Base-by-base conservation (phyloP, 2,329 filamentous ascomycete species). In the Alternaria sp. region DNA sequence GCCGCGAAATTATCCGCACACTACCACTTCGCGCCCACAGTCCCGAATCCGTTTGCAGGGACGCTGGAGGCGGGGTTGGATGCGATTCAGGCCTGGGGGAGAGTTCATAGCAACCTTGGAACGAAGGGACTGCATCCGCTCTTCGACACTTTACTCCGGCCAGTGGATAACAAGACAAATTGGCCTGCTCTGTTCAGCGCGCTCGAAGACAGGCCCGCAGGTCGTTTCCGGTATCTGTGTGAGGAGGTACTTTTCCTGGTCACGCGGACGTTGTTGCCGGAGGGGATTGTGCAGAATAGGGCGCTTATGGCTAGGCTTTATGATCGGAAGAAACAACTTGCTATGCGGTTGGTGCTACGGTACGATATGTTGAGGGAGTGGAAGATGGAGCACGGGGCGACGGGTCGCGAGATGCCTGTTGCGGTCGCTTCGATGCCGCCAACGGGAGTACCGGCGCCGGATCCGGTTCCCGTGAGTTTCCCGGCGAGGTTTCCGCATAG, bases 301-400 rank as follows among this genome's bases (percentile, higher is more conserved):
- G 45, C 5, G 0, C 20, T 66, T 1, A 70, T 77, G 63, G 60
- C n/a, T 0, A 14, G 63, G 1, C 28, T 76, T 46, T 76, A 76
- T n/a, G 56, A 66, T 5, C 33, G 30, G 2, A 70, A 62, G 61
- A 72, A 72, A n/a, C 65, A 70, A 2, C 58, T 70, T 0, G 67
- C 69, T 1, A 68, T 71, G 4, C 46, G 69, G 5, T 5, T 75
- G 7, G 43, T 69, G 18, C 60, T 77, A 56, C 56, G 75, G 10
- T 78, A 78, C 21, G 74, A 78, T 47, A 76, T 75, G 72, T 20
- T 74, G 25, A 26, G 67, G 1, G 69, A 67, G 30, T 75, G 73
- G 74, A 68, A 58, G 44, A 46, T 65, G 54, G 53, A 66, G 14
- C 12, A 53, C 1, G 26, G 50, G 4, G 9, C 11, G 10, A 9